Percentiles rank a stretch among this genome's conserved stretches.
Conservation (phyloP, 1,284 basidiomycete genomes). For the Gastroboletus turbinatus region DNA sequence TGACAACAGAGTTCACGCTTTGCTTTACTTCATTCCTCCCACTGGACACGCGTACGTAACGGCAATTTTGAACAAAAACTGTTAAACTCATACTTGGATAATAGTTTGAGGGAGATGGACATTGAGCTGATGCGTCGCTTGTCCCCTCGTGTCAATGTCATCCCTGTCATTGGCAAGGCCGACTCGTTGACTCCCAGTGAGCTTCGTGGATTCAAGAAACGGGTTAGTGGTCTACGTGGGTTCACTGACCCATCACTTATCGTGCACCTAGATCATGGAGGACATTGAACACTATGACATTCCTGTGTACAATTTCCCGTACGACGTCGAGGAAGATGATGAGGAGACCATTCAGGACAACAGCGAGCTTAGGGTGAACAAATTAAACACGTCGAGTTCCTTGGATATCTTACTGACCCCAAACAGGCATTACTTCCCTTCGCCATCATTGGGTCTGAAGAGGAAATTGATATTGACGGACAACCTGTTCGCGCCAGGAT, state of each 20-base stretch:
- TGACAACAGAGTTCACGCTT: slow-evolving; percentile 94
- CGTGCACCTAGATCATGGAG: slow-evolving; percentile 82
- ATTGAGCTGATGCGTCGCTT: slow-evolving; percentile 98
- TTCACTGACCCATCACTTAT: slow-evolving; percentile 9
- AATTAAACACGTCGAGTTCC: neutral
- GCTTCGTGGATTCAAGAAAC: slow-evolving; percentile 93
- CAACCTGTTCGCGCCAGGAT: slow-evolving; percentile 88
- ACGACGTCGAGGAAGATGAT: slow-evolving; percentile 98
- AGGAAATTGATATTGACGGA: slow-evolving; percentile 92
- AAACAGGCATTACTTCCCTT: slow-evolving; percentile 86
- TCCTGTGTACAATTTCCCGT: slow-evolving; percentile 99
- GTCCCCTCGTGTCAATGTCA: slow-evolving; percentile 97
- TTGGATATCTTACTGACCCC: slow-evolving; percentile 1
- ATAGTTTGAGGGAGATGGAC: slow-evolving; percentile 94
- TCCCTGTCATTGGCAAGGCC: slow-evolving; percentile 97
- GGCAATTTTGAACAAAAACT: neutral
- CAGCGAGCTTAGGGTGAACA: slow-evolving; percentile 81
- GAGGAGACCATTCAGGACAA: slow-evolving; percentile 99
- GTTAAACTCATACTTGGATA: neutral
- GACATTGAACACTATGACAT: slow-evolving; percentile 99
- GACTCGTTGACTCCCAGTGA: slow-evolving; percentile 93
- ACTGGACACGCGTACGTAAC: slow-evolving; percentile 70
- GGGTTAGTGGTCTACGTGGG: slow-evolving; percentile 53
- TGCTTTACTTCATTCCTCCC: slow-evolving; percentile 98
- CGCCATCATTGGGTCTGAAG: slow-evolving; percentile 96